phyloP scores from a whole-genome alignment of 495 filamentous ascomycete genomes.

The Copromyces sp. region DNA sequence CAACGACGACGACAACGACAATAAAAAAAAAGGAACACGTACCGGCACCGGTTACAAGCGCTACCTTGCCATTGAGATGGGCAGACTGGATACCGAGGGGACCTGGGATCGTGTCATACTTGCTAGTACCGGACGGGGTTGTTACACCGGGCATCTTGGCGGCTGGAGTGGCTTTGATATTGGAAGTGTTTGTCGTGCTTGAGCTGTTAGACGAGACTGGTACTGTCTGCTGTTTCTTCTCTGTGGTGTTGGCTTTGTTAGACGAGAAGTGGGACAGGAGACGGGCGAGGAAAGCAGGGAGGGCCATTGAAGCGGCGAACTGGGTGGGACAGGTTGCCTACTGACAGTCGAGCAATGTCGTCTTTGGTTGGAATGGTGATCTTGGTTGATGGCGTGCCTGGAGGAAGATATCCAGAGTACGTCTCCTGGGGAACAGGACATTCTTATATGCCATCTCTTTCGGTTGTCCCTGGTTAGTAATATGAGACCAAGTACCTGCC shows the following conservation, averaged over 20 bases:
- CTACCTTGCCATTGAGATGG: slow-evolving; percentile 42
- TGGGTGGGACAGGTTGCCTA: slow-evolving; percentile 1
- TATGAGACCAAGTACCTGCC: slow-evolving; percentile 1
- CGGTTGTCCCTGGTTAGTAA: slow-evolving; percentile 9
- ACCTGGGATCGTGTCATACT: slow-evolving; percentile 37
- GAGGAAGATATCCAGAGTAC: neutral
- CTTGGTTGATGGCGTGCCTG: neutral
- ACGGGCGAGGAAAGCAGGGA: slow-evolving; percentile 16
- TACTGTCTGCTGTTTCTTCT: slow-evolving; percentile 10
- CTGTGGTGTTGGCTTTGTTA: slow-evolving; percentile 7
- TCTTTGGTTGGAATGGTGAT: neutral
- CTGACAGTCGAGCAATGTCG: neutral
- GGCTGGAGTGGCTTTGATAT: slow-evolving; percentile 2
- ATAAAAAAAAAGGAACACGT: slow-evolving; percentile 9
- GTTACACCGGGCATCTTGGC: slow-evolving; percentile 31
- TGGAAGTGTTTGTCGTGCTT: slow-evolving; percentile 3
- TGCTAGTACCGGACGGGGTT: slow-evolving; percentile 15
- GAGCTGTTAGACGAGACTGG: slow-evolving; percentile 4
- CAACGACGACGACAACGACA: neutral
- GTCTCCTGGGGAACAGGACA: neutral
- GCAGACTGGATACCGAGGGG: slow-evolving; percentile 39
- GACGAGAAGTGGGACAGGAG: slow-evolving; percentile 20
- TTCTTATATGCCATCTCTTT: neutral
- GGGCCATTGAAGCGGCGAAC: slow-evolving; percentile 9
- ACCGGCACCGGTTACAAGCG: slow-evolving; percentile 39